Evolutionary conservation across 345 rosid species (phyloP), one percentile per base, ranked within the genome.

Genomic region (Arabidopsis suecica): DNA sequence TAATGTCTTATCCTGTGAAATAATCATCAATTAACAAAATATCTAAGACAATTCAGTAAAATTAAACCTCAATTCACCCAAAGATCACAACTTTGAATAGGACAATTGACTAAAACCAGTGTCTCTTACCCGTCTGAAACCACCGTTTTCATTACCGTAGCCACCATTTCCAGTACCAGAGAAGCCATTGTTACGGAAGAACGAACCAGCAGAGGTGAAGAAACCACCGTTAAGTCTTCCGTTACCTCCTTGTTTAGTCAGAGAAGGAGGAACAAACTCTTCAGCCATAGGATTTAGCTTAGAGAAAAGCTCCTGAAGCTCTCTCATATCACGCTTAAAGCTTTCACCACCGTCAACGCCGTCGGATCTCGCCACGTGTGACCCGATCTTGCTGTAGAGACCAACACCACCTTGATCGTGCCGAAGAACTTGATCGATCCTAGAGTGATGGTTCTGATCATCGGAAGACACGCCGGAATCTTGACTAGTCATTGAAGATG

Each of bases 201-300:
- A 68, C 7, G 83, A 64, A 49, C 78, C 77, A 80, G 82, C 69
- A 23, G 74, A 60, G 73, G 82, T 44, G 65, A 79, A 78, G 72
- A 85, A 81, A 7, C 86, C 80, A 48, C 80, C 87, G 48, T 54
- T 72, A 61, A 68, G 28, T 59, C 66, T 69, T 7, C 82, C 87
- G 66, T 78, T 65, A 71, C 53, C 53, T 13, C 72, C 78, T 47
- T 73, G 82, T 53, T 79, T 82, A 71, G 85, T 74, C 9, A 83
- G 81, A 0, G 98, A 93, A 22, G 88, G 92, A 75, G 98, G 98
- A 47, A 93, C 98, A 65, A 93, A 93, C 82, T 91, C 98, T 76
- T 85, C 89, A 22, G 98, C 98, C 97, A 88, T 84, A 67, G 98
- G 98, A 54, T 93, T 93, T 10, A 93, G 93, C 88, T 93, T 93